phyloP scores from a whole-genome alignment of 2,329 filamentous ascomycete species.

The Botryotinia convoluta region DNA sequence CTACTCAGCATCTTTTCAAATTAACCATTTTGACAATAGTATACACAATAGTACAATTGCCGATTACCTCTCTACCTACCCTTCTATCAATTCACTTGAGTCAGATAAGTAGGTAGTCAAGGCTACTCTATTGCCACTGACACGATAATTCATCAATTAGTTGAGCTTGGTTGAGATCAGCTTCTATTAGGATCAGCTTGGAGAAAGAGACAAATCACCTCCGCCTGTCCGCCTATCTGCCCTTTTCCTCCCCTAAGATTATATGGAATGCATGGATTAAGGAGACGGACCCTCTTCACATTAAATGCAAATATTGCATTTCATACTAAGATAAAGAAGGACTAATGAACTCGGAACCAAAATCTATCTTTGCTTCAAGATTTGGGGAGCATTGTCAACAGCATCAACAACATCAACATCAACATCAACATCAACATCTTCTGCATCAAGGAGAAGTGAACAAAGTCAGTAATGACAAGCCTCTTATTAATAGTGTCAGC shows the following conservation, averaged over 20 bases:
- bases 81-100: not conserved
- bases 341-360: slow-evolving; percentile 12
- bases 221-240: not conserved
- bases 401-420: not conserved
- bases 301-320: not conserved
- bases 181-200: not conserved
- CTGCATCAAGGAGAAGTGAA: not conserved
- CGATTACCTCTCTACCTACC: not conserved
- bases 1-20: not conserved
- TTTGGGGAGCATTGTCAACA: not conserved
- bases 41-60: not conserved
- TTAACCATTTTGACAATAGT: not conserved
- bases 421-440: not conserved
- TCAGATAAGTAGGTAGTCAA: not conserved
- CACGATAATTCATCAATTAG: not conserved
- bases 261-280: not conserved
- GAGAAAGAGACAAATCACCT: not conserved
- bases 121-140: not conserved
- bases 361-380: not conserved
- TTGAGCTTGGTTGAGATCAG: not conserved
- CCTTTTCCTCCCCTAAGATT: not conserved
- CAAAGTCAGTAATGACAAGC: not conserved
- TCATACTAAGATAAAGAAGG: no score
- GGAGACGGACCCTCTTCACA: not conserved
- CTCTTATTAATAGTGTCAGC: not conserved